Conservation (phyloP, 2,329 filamentous ascomycete species). For the Aspergillus sp. region DNA sequence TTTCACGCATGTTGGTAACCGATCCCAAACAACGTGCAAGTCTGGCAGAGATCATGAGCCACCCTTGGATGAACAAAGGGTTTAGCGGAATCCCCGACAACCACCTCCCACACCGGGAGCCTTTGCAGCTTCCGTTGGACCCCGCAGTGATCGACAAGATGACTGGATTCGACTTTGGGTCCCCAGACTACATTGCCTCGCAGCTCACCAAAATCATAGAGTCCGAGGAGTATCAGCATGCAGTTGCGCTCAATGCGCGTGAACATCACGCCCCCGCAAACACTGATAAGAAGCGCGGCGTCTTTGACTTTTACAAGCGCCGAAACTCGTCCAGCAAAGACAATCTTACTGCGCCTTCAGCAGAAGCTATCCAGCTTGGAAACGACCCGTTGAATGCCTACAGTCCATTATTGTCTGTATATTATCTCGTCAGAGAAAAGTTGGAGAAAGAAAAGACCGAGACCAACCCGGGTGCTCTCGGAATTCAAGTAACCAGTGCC, state of each 20-base stretch:
- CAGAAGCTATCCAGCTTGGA: slow-evolving; percentile 78
- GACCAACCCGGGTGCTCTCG: slow-evolving; percentile 59
- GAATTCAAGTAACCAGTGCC: slow-evolving; percentile 52
- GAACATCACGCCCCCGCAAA: slow-evolving; percentile 59
- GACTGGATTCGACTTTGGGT: slow-evolving; percentile 97
- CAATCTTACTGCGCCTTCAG: slow-evolving; percentile 78
- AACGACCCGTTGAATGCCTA: slow-evolving; percentile 90
- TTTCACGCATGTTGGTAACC: slow-evolving; percentile 93
- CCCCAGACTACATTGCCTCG: slow-evolving; percentile 75
- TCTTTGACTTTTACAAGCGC: slow-evolving; percentile 97
- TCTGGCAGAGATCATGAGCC: slow-evolving; percentile 87
- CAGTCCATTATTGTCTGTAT: slow-evolving; percentile 87
- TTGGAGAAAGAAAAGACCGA: slow-evolving; percentile 71
- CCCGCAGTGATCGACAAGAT: slow-evolving; percentile 82
- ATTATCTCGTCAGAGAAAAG: slow-evolving; percentile 95
- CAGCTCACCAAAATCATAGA: slow-evolving; percentile 85
- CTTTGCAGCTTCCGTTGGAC: slow-evolving; percentile 81
- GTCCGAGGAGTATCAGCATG: slow-evolving; percentile 89
- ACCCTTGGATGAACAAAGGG: slow-evolving; percentile 95
- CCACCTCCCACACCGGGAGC: slow-evolving; percentile 78
- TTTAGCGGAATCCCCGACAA: slow-evolving; percentile 87
- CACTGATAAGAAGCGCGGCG: slow-evolving; percentile 78
- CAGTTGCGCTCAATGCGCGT: slow-evolving; percentile 71
- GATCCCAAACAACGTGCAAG: slow-evolving; percentile 84
- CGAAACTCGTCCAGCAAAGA: slow-evolving; percentile 89